A percentile compares a stretch with the other conserved stretches of the same genome.
These are phyloP conservation scores for Peltaster fructicola DNA, from an alignment of 2,329 filamentous ascomycete genomes.

Conservation along the genomic window DNA sequence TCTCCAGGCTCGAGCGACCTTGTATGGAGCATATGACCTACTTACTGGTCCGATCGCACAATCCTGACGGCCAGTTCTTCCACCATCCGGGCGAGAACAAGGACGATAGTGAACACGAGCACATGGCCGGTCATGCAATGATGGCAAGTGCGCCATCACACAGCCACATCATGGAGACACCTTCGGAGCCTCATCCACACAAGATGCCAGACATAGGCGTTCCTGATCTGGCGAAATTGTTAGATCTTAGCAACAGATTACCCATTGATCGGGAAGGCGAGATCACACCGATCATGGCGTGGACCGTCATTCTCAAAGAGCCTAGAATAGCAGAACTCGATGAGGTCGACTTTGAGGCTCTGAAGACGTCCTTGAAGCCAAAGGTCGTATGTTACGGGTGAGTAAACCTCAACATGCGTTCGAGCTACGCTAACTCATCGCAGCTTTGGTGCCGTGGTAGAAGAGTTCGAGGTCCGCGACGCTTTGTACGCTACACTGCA, in stretches of 20 bases:
- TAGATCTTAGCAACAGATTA: conserved; percentile 68
- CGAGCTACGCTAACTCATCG: not conserved
- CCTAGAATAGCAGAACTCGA: conserved; percentile 47
- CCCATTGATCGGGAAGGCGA: conserved; percentile 58
- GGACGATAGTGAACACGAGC: conserved; percentile 42
- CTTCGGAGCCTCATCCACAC: conserved; percentile 40
- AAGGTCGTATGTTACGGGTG: conserved; percentile 91
- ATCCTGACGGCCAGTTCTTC: conserved; percentile 20
- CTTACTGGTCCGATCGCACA: conserved; percentile 43
- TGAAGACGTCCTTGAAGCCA: conserved; percentile 55
- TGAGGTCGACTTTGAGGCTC: conserved; percentile 47
- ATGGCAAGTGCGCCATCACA: conserved; percentile 84
- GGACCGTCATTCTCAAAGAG: conserved; percentile 63
- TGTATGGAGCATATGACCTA: conserved; percentile 85
- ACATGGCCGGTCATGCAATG: conserved; percentile 59
- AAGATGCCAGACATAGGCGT: conserved; percentile 67
- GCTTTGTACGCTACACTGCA: conserved; percentile 56
- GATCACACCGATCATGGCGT: conserved; percentile 90
- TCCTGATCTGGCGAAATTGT: conserved; percentile 58
- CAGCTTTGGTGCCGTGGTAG: conserved; percentile 50
- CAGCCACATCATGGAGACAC: conserved; percentile 37
- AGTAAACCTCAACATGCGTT: conserved; percentile 22
- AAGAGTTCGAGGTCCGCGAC: conserved; percentile 60
- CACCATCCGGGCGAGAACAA: conserved; percentile 23
- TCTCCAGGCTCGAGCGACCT: conserved; percentile 61